Evolutionary conservation across 768 basidiomycete species (phyloP), one percentile per base, ranked within the genome.

Genomic region (Podaxis sp.): DNA sequence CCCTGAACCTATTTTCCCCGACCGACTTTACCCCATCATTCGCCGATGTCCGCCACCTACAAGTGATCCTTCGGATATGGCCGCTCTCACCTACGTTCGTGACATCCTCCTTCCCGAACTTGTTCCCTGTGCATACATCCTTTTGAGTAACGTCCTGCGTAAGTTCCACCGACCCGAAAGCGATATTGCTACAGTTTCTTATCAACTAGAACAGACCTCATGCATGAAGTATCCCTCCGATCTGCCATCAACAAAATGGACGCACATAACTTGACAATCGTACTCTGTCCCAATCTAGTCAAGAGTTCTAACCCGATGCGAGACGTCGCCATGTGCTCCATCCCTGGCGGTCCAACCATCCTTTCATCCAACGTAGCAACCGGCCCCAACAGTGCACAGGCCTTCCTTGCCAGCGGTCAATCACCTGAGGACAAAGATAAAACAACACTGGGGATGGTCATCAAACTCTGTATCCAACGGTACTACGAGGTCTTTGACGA

Each of bases 401-500:
- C 65, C 5, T 33, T 49, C 22, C 51, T 56, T 3, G 82, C 49
- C 7, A 24, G 22, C 17, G 36, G 22, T 6, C 22, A 38, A 51
- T 7, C 22, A 17, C 33, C 29, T 8, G 57, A 40, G 27, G 53
- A 46, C 19, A 46, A 85, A 67, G 82, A 82, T 37, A 77, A 76
- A 65, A 85, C 85, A 8, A 92, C 91, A 0, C 77, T 94, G 0
- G 91, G 91, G 2, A 77, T 79, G 64, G 76, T 94, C 46, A 78
- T 93, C 72, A 87, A 87, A 69, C 75, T 91, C 47, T 94, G 90
- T 72, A 93, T 94, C 55, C 82, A 89, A 67, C 84, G 85, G 47
- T 94, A 94, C 71, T 93, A 88, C 71, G 93, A 94, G 70, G 77
- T 94, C 33, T 94, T 94, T 67, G 92, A 93, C 70, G 93, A 94